phyloP scores from a whole-genome alignment of 192 early-diverging fungal species.

The Cladochytrium replicatum region DNA sequence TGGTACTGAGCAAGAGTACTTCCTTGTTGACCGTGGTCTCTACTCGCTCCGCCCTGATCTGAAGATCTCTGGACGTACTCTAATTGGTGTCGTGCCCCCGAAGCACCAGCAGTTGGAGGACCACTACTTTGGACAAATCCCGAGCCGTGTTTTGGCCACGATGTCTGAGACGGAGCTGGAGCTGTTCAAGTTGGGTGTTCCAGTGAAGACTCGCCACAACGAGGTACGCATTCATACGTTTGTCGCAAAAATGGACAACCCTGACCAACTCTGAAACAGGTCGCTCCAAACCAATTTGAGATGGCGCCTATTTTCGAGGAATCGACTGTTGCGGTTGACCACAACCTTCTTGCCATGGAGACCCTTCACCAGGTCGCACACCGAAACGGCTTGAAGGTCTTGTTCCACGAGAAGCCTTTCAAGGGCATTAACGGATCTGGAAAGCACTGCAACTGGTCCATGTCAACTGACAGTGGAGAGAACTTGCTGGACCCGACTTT shows the following conservation, averaged over 20 bases:
- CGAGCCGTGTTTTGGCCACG: conserved; percentile 77
- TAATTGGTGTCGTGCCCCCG: conserved; percentile 87
- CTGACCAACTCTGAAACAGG: conserved; percentile 28
- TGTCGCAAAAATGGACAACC: too few species aligned
- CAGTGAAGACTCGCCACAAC: conserved; percentile 98
- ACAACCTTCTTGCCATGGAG: conserved; percentile 98
- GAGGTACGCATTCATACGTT: conserved; percentile 55
- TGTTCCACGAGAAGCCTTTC: conserved; percentile 99
- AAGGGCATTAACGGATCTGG: conserved; percentile 97
- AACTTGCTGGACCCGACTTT: conserved; percentile 95
- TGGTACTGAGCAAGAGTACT: conserved; percentile 98
- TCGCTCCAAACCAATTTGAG: conserved; percentile 97
- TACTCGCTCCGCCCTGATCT: conserved; percentile 92
- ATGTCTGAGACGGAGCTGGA: conserved; percentile 94
- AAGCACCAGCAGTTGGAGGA: conserved; percentile 99
- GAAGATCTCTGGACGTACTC: conserved; percentile 90
- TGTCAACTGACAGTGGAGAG: conserved; percentile 88
- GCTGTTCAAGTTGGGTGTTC: conserved; percentile 86
- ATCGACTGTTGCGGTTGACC: conserved; percentile 89
- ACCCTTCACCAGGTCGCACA: conserved; percentile 94
- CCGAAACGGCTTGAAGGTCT: conserved; percentile 92
- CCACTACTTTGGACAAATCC: conserved; percentile 99
- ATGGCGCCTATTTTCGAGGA: conserved; percentile 98
- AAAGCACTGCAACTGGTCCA: conserved; percentile 99
- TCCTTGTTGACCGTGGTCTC: conserved; percentile 91